Base-by-base conservation (phyloP, 352 stramenopile genomes). In the Pythium monospermum region DNA sequence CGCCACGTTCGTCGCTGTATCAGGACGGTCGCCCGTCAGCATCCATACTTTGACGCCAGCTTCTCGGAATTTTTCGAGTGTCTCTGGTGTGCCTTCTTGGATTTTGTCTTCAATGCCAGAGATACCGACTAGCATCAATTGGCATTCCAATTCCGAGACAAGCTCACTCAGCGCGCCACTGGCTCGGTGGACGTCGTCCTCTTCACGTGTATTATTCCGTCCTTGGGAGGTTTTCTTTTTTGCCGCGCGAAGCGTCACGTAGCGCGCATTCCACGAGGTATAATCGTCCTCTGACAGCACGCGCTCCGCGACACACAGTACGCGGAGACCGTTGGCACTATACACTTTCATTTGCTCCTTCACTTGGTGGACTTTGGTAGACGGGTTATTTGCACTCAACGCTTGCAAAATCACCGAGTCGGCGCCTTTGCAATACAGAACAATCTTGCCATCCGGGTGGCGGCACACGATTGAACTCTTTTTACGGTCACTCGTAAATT, bases 371-470 rank as follows among this genome's bases (percentile, higher is more conserved):
- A 77, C 35, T n/a, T 21, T 35, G 1, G 15, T 30, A 19, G 49
- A 8, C 18, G 61, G 59, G 51, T 76, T 76, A 0, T 36, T 49
- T 2, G 60, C 48, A 26, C 58, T 71, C 18, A 83, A 49, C 18
- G 78, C 49, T 3, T 68, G 57, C 11, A 96, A 59, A 4, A 97
- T 78, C 18, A 94, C 75, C 1, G 79, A 91, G 55, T 97, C 91
- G 1, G 91, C 91, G n/a, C 91, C 90, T 71, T 97, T 94, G 37
- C 58, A 74, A 36, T 85, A 72, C 28, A 90, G 30, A 13, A 83
- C 49, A 12, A 79, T 59, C 15, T 52, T 61, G 6, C 63, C 63
- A 3, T 58, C 59, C 1, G 57, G 32, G 12, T 76, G 59, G 10
- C 70, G 68, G 37, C 64, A 77, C 4, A 84, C 18, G 1, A 84